Base-by-base conservation (phyloP, 169 alveolate species). In the Plasmodium coatneyi region DNA sequence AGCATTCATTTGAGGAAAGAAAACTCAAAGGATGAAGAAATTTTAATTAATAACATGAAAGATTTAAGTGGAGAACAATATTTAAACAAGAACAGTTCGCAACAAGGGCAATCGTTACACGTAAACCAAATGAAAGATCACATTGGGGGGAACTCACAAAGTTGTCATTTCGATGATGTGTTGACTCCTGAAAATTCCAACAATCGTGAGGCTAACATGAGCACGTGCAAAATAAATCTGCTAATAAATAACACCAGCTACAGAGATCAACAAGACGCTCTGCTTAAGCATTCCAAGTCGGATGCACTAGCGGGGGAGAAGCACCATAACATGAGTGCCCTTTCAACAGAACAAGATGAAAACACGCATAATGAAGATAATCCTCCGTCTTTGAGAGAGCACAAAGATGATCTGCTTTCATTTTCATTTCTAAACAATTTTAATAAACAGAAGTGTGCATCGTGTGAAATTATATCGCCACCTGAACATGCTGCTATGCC, bases 371-470 rank as follows among this genome's bases (percentile, higher is more conserved):
- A 12, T 28, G 66, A 12, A 10, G 46, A 34, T 34, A 46, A 66
- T 70, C 34, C 76, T 22, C 14, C 49, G 39, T n/a, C 32, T 10
- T 41, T 43, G 34, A 43, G 74, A 22, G 71, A 70, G 14, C 43
- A 28, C 30, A 71, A 83, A 19, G 28, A 70, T 30, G 56, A 83
- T 70, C 16, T 70, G 49, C 49, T 70, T 71, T 83, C 56, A 70
- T 70, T 70, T 66, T 83, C 56, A 83, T 70, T 70, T 66, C 43
- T 41, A 54, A 16, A 71, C 22, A 25, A 71, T 83, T 54, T 34
- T 83, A 72, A 84, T 72, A 74, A n/a, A 25, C 6, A 84, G 36
- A 76, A 84, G n/a, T n/a, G 60, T 78, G 79, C 80, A 76, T 72
- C 81, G 16, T 72, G 16, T 46, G 78, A 84, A 49, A 72, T 84